Evolutionary conservation across 2,329 filamentous ascomycete genomes (phyloP), one percentile per base, ranked within the genome.

Genomic region (Pyrenophora graminea): DNA sequence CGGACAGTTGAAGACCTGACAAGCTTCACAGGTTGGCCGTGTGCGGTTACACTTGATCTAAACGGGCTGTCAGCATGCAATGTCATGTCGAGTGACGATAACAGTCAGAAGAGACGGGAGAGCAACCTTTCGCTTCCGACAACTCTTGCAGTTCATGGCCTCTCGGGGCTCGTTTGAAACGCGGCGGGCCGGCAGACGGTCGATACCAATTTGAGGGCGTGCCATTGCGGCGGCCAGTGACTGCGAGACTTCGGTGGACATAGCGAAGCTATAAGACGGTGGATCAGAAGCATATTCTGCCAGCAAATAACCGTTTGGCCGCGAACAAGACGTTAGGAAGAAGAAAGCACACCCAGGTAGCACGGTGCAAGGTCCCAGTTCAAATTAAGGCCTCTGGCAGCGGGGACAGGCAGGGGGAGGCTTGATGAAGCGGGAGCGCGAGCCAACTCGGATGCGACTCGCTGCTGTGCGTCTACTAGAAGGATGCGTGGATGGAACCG

Each of bases 71-170:
- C 48, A 67, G 63, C 38, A 34, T 7, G n/a, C 19, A 13, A 40
- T 18, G 15, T 42, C 15, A 30, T 9, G 9, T 13, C 4, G 27
- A 19, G 25, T n/a, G 15, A 17, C 15, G n/a, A 37, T 23, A 19
- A 1, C 8, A 4, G 13, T 6, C 25, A 50, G 45, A 46, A 54
- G 53, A 58, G 33, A 10, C 21, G 21, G 34, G 43, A 43, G 31
- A 9, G 39, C 21, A 74, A 93, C 90, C 87, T 96, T 96, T 77
- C 91, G 83, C 76, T 95, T 95, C 63, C 91, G 85, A 79, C 91
- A 96, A 49, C 90, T 94, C 75, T 96, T 95, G 84, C 91, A 96
- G 74, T 96, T 96, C 91, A 96, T 96, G 30, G 89, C 89, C 79
- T 95, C 91, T 66, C 89, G 85, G 34, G 89, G 89, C 72, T 94